A percentile compares a stretch with the other conserved stretches of the same genome.
Conservation (phyloP, 2,329 filamentous ascomycete genomes). For the Cyphellophora attinorum region DNA sequence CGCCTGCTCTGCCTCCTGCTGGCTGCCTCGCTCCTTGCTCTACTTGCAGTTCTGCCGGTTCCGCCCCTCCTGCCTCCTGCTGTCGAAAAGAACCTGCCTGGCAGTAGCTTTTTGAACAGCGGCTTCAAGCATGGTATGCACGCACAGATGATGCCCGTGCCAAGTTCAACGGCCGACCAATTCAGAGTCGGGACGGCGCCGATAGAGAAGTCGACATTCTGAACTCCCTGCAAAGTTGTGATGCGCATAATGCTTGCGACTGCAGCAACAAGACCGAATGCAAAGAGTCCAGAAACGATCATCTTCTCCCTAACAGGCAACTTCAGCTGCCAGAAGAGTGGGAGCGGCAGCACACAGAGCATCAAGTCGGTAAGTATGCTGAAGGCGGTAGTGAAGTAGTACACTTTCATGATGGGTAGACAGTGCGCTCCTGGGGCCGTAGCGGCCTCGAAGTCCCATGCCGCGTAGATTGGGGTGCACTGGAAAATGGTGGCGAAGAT, state of each 20-base stretch:
- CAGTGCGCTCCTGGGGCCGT: slow-evolving; percentile 25
- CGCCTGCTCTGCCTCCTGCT: no score
- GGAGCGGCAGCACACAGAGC: slow-evolving; percentile 43
- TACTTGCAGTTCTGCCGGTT: no score
- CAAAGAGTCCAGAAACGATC: slow-evolving; percentile 41
- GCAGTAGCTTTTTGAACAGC: slow-evolving; percentile 32
- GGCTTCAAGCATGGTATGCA: slow-evolving; percentile 35
- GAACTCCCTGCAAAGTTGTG: slow-evolving; percentile 32
- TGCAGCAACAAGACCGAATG: slow-evolving; percentile 41
- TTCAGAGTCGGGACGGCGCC: slow-evolving; percentile 35
- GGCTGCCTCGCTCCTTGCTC: no score
- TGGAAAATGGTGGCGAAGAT: slow-evolving; percentile 37
- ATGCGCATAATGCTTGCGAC: slow-evolving; percentile 39
- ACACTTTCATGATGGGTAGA: slow-evolving; percentile 39
- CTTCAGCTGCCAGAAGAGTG: slow-evolving; percentile 36
- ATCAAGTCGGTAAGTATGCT: slow-evolving; percentile 53
- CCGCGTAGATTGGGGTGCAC: slow-evolving; percentile 31
- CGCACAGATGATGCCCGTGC: slow-evolving; percentile 32
- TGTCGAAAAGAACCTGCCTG: slow-evolving; percentile 15
- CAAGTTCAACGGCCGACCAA: slow-evolving; percentile 35
- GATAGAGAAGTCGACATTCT: slow-evolving; percentile 25
- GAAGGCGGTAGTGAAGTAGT: slow-evolving; percentile 47
- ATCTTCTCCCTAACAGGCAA: slow-evolving; percentile 38
- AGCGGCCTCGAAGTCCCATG: slow-evolving; percentile 28
- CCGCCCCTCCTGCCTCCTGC: no score